phyloP scores from a whole-genome alignment of 768 basidiomycete species.

The Tulasnella sp. region DNA sequence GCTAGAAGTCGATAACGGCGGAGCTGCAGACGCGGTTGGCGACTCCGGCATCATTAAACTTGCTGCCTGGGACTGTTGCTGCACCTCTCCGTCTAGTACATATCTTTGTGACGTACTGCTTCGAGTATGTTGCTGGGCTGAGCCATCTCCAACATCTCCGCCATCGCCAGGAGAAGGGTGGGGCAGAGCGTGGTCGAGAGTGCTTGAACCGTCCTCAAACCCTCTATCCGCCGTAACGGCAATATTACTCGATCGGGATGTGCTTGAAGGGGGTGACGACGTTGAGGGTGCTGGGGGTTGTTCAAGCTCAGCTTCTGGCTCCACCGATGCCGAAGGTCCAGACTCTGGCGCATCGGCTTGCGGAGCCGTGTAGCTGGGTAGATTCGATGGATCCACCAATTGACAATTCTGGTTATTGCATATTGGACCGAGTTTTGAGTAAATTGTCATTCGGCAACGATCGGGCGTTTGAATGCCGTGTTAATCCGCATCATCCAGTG shows the following conservation, averaged over 20 bases:
- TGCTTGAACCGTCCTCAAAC: background rate
- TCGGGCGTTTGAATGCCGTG: background rate
- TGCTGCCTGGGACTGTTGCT: background rate
- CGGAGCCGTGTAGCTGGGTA: background rate
- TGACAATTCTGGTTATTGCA: conserved; percentile 45
- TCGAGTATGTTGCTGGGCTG: background rate
- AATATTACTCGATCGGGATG: background rate
- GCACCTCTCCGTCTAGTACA: background rate
- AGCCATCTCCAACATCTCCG: background rate
- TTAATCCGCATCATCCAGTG: background rate
- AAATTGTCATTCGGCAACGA: background rate
- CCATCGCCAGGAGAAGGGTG: background rate
- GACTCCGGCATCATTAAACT: background rate
- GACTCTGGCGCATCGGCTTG: background rate
- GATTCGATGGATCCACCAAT: conserved; percentile 46
- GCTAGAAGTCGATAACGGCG: background rate
- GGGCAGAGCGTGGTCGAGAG: background rate
- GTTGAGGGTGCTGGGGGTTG: background rate
- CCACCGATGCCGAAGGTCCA: background rate
- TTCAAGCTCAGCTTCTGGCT: background rate
- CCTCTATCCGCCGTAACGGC: background rate
- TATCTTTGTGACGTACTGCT: background rate
- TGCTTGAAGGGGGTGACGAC: background rate
- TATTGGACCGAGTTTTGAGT: background rate
- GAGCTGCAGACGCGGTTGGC: conserved; percentile 9